Conservation (phyloP, 306 rosid species). For the Begonia peltatifolia region DNA sequence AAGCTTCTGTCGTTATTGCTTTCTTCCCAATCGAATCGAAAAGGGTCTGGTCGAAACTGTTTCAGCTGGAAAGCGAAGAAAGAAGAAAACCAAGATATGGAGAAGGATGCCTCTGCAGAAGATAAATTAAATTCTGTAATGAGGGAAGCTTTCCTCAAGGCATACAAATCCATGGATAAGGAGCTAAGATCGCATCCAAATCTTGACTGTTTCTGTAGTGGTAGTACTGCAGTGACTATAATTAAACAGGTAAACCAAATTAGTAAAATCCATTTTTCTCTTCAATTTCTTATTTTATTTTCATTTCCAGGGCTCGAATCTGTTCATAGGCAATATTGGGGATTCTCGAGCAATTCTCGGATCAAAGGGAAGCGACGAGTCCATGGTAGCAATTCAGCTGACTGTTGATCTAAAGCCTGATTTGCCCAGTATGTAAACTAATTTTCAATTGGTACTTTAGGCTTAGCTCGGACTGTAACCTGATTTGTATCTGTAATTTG, state of each 20-base stretch:
- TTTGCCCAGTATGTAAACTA: slow-evolving; percentile 59
- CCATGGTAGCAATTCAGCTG: slow-evolving; percentile 71
- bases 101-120: slow-evolving; percentile 45
- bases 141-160: slow-evolving; percentile 79
- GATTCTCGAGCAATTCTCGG: slow-evolving; percentile 95
- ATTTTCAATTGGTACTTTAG: not conserved
- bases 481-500: not conserved
- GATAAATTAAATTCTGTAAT: slow-evolving; percentile 41
- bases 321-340: slow-evolving; percentile 73
- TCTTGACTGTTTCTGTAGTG: slow-evolving; percentile 90
- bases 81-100: slow-evolving; percentile 35
- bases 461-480: slow-evolving; percentile 5
- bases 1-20: slow-evolving; percentile 57
- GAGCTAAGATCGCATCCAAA: slow-evolving; percentile 82
- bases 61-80: slow-evolving; percentile 26
- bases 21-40: slow-evolving; percentile 41
- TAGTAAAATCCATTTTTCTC: slow-evolving; percentile 6
- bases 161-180: slow-evolving; percentile 87
- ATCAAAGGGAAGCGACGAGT: slow-evolving; percentile 54
- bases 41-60: slow-evolving; percentile 31
- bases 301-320: slow-evolving; percentile 57
- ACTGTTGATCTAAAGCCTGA: slow-evolving; percentile 92
- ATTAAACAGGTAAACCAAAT: slow-evolving; percentile 59
- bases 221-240: slow-evolving; percentile 69
- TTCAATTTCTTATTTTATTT: slow-evolving; percentile 16